phyloP scores from a whole-genome alignment of 495 filamentous ascomycete genomes.

The Talaromyces nanjingensis region DNA sequence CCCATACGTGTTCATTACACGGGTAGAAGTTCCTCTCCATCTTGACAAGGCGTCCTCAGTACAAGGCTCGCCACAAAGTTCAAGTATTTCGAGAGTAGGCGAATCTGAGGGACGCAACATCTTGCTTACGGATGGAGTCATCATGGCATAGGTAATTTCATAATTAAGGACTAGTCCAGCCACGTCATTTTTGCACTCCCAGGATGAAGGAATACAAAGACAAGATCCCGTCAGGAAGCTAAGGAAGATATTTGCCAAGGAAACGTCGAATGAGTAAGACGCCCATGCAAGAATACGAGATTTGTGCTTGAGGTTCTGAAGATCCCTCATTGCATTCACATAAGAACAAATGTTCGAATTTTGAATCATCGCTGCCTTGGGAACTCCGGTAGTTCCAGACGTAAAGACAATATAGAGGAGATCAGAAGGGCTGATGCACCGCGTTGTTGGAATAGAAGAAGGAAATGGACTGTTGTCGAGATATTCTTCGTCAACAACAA shows the following conservation, averaged over 20 bases:
- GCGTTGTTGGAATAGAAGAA: neutral
- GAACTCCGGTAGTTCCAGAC: constrained; percentile 33
- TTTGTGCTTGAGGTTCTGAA: neutral
- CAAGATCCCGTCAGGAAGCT: constrained; percentile 7
- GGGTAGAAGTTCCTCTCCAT: constrained; percentile 28
- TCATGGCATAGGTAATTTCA: neutral
- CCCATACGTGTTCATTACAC: constrained; percentile 4
- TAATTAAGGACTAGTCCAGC: neutral
- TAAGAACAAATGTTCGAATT: constrained; percentile 19
- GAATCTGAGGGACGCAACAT: constrained; percentile 14
- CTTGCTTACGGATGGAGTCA: constrained; percentile 14
- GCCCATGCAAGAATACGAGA: constrained; percentile 11
- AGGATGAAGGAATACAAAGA: constrained; percentile 13
- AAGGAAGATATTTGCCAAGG: constrained; percentile 4
- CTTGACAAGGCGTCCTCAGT: constrained; percentile 13
- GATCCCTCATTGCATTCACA: too few relatives aligned
- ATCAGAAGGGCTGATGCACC: constrained; percentile 9
- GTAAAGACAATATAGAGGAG: constrained; percentile 25
- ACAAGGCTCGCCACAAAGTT: constrained; percentile 17
- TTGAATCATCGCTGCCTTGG: constrained; percentile 35
- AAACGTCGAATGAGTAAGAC: constrained; percentile 14
- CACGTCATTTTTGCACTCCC: constrained; percentile 9
- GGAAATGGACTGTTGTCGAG: neutral
- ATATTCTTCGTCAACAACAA: neutral
- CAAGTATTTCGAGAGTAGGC: constrained; percentile 14